Conservation (phyloP, 2,329 filamentous ascomycete species). For the Claviceps lovelessii region DNA sequence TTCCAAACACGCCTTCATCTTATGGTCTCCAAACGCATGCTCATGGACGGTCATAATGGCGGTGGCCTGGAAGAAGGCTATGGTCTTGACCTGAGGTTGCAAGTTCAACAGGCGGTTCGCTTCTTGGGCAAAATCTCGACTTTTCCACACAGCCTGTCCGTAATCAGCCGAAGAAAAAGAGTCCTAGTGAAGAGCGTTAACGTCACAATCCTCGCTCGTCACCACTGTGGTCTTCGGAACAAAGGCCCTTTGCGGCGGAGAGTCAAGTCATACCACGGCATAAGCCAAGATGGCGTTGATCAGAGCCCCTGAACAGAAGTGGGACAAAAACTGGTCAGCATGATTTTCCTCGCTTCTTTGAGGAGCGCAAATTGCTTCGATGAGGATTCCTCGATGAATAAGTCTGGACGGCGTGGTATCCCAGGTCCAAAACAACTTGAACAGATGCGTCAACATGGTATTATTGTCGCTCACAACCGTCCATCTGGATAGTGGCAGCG, state of each 20-base stretch:
- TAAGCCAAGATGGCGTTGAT: constrained; percentile 12
- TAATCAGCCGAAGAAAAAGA: not conserved
- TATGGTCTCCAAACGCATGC: constrained; percentile 4
- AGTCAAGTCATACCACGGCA: constrained; percentile 9
- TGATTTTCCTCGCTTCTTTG: not conserved
- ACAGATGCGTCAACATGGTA: constrained; percentile 6
- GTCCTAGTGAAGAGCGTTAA: not conserved
- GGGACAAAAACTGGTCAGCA: not conserved
- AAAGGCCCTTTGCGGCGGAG: too few species aligned
- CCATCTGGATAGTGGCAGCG: constrained; percentile 11
- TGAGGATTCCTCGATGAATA: constrained; percentile 8
- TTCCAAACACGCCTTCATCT: not conserved
- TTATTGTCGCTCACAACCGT: constrained; percentile 8
- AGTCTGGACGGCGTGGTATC: constrained; percentile 8
- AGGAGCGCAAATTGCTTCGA: constrained; percentile 5
- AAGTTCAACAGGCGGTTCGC: not conserved
- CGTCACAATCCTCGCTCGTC: too few species aligned
- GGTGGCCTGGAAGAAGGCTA: constrained; percentile 9
- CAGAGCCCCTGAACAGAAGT: constrained; percentile 12
- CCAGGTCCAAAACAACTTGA: constrained; percentile 14
- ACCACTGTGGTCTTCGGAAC: too few species aligned
- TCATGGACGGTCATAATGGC: constrained; percentile 10
- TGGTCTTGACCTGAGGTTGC: not conserved
- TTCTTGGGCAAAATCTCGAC: constrained; percentile 1
- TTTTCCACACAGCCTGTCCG: not conserved